Base-by-base conservation (phyloP, 805 yeast genomes). In the Metschnikowia cerradonensis region DNA sequence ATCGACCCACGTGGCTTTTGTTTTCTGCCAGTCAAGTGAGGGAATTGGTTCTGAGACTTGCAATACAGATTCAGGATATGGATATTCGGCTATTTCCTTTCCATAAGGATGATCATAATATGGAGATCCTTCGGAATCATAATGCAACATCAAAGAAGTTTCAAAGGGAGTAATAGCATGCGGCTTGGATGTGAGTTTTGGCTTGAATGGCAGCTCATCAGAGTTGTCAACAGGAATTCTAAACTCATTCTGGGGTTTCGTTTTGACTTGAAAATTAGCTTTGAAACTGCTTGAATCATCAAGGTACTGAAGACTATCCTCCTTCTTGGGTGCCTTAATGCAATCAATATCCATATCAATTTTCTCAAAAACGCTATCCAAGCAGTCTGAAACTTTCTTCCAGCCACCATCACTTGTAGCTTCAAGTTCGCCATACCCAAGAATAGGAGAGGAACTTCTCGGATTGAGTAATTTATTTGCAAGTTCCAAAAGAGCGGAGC, bases 81-180 rank as follows among this genome's bases (percentile, higher is more conserved):
- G 82, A 51, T 82, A 85, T 34, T 75, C 68, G 60, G 76, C 76
- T 41, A 92, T 92, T 67, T 92, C 98, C 36, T 68, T 66, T 43
- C 73, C 79, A 61, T 94, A 92, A 0, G 99, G 99, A 46, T 94
- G 94, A 8, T 76, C 77, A 62, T 83, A 86, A 65, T 15, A 31
- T 11, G 41, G 41, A 30, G 20, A 19, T 13, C 42, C 42, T 15
- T 42, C 41, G 8, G 41, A 48, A 19, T 49, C 51, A 2, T 47
- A 43, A 22, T 26, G 41, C 17, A 49, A 31, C 15, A 20, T 41
- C 40, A 78, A 51, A 5, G 82, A 70, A 26, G 83, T 81, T n/a
- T 80, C 80, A 20, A 84, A 75, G 0, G 88, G 68, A 42, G 66
- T 68, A 7, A 84, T 44, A 0, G 89, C 80, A 64, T 88, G 77